These are phyloP conservation scores for Beverwykella pulmonaria DNA, from an alignment of 495 filamentous ascomycete genomes.

Conservation along the genomic window DNA sequence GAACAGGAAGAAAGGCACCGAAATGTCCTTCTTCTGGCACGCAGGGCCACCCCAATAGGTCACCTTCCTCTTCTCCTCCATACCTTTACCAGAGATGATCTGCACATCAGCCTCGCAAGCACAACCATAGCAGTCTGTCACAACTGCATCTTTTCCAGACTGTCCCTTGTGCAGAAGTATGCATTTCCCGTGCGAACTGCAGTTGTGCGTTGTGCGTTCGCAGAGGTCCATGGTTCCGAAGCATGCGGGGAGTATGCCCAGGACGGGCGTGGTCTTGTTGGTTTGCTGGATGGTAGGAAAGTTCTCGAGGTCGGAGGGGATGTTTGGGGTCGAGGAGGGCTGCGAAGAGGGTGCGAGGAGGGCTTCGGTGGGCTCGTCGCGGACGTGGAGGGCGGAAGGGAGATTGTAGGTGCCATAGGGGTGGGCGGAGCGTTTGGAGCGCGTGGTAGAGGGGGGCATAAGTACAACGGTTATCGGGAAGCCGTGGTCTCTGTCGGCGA, in stretches of 20 bases:
- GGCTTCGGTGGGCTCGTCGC: slow-evolving; percentile 36
- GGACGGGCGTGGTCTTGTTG: slow-evolving; percentile 16
- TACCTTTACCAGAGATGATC: slow-evolving; percentile 47
- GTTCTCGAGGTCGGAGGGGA: slow-evolving; percentile 8
- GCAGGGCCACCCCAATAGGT: slow-evolving; percentile 77
- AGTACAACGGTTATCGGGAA: slow-evolving; percentile 37
- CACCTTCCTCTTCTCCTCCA: slow-evolving; percentile 55
- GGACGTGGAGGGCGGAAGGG: slow-evolving; percentile 18
- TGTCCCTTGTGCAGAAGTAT: slow-evolving; percentile 12
- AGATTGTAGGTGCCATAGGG: slow-evolving; percentile 39
- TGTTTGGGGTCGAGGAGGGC: not conserved
- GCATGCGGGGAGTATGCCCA: slow-evolving; percentile 36
- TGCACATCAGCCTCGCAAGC: slow-evolving; percentile 60
- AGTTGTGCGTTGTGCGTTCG: slow-evolving; percentile 27
- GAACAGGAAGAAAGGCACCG: slow-evolving; percentile 83
- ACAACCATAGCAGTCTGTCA: slow-evolving; percentile 73
- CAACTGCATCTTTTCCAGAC: slow-evolving; percentile 7
- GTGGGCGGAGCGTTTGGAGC: slow-evolving; percentile 27
- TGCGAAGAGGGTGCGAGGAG: slow-evolving; percentile 30
- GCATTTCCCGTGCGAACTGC: slow-evolving; percentile 36
- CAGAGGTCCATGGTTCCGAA: slow-evolving; percentile 25
- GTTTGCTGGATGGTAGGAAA: not conserved
- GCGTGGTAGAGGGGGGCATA: slow-evolving; percentile 35
- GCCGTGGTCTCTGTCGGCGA: slow-evolving; percentile 6
- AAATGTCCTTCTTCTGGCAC: slow-evolving; percentile 92